Evolutionary conservation across 116 monocot species (phyloP).

Genomic region (Dioscorea cayenensis): DNA sequence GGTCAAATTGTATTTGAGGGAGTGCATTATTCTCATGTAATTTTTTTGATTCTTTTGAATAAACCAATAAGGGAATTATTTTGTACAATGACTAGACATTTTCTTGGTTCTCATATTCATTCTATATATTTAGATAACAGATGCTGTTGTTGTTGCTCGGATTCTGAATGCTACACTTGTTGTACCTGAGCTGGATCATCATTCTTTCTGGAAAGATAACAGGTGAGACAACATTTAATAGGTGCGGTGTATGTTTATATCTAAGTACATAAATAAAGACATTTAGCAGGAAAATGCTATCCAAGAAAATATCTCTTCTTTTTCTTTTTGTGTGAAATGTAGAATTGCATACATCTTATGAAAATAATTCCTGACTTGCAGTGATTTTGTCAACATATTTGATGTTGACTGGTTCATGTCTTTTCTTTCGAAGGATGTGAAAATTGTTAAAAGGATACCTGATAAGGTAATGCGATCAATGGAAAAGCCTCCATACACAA

Average conservation of each 20-base stretch:
- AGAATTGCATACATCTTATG: not conserved
- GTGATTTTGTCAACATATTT: constrained; percentile 83
- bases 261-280: too few species aligned
- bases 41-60: too few species aligned
- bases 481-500: constrained; percentile 81
- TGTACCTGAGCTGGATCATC: constrained; percentile 84
- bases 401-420: constrained; percentile 93
- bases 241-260: too few species aligned
- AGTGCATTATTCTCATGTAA: too few species aligned
- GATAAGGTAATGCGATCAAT: constrained; percentile 60
- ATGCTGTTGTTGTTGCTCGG: constrained; percentile 91
- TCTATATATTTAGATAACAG: constrained; percentile 54
- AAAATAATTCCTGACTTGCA: constrained; percentile 26
- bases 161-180: constrained; percentile 94
- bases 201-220: constrained; percentile 96
- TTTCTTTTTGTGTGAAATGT: too few species aligned
- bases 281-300: not conserved
- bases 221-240: constrained; percentile 41
- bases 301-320: not conserved
- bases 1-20: too few species aligned
- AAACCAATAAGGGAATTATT: too few species aligned
- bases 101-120: too few species aligned
- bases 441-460: constrained; percentile 71
- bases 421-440: constrained; percentile 71
- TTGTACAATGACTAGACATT: too few species aligned